These are phyloP conservation scores for Hericium rajendrae DNA, from an alignment of 768 basidiomycete genomes.

Conservation along the genomic window DNA sequence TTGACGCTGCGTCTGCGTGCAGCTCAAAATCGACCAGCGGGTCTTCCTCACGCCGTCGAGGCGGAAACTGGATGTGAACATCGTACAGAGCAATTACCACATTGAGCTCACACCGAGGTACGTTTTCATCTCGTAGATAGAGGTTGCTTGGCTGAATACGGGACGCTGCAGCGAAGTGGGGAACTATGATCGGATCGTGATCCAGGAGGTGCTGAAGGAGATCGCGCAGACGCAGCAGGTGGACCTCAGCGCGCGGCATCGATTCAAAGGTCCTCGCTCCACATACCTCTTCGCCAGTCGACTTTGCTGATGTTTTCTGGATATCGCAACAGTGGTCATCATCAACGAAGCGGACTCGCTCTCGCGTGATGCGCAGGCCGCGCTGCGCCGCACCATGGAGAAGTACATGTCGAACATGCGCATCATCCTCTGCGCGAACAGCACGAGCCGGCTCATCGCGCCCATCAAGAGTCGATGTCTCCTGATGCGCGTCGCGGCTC, in stretches of 20 bases:
- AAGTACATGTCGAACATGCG: slow-evolving; percentile 98
- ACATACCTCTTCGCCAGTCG: neutral
- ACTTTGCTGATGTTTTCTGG: neutral
- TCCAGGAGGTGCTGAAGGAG: slow-evolving; percentile 95
- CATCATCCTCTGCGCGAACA: slow-evolving; percentile 93
- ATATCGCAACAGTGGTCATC: slow-evolving; percentile 63
- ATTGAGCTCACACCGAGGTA: slow-evolving; percentile 97
- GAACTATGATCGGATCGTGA: slow-evolving; percentile 88
- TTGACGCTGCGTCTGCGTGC: neutral
- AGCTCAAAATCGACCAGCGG: slow-evolving; percentile 98
- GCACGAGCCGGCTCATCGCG: slow-evolving; percentile 90
- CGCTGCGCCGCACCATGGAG: slow-evolving; percentile 95
- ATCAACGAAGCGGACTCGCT: slow-evolving; percentile 97
- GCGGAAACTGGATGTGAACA: slow-evolving; percentile 90
- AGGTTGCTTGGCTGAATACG: too few species aligned
- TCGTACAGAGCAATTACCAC: slow-evolving; percentile 97
- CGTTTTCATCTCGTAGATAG: slow-evolving; percentile 8
- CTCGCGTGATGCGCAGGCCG: slow-evolving; percentile 93
- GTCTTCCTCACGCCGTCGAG: slow-evolving; percentile 91
- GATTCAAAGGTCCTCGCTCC: slow-evolving; percentile 78
- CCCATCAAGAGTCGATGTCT: slow-evolving; percentile 95
- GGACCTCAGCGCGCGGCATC: slow-evolving; percentile 87
- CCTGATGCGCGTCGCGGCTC: slow-evolving; percentile 87
- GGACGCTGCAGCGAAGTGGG: slow-evolving; percentile 73
- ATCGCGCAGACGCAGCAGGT: slow-evolving; percentile 99